These are phyloP conservation scores for Phytophthora crassamura DNA, from an alignment of 352 stramenopile species.

Conservation along the genomic window DNA sequence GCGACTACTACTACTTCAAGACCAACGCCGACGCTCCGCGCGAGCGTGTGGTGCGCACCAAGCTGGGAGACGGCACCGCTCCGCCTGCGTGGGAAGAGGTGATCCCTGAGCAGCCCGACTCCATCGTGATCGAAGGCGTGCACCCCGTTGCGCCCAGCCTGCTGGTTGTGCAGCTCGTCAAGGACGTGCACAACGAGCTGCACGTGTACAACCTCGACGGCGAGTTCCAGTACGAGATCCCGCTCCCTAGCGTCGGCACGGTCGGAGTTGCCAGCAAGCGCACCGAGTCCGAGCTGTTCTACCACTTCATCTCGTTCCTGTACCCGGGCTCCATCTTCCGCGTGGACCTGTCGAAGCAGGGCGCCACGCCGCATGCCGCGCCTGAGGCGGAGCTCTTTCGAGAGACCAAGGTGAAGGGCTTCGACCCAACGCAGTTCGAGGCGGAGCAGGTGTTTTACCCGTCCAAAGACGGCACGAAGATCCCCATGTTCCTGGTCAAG, in stretches of 20 bases:
- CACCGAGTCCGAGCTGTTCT: constrained; percentile 87
- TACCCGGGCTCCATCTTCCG: constrained; percentile 85
- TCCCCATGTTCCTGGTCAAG: constrained; percentile 96
- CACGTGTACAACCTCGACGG: constrained; percentile 82
- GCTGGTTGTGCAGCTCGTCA: constrained; percentile 80
- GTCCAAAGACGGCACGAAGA: constrained; percentile 93
- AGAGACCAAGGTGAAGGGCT: constrained; percentile 85
- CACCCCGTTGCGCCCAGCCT: constrained; percentile 70
- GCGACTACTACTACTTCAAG: constrained; percentile 87
- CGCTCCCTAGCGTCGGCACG: constrained; percentile 70
- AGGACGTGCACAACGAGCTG: constrained; percentile 84
- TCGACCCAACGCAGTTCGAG: constrained; percentile 82
- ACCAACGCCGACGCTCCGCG: constrained; percentile 86
- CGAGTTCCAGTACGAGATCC: constrained; percentile 78
- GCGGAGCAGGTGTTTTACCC: constrained; percentile 90
- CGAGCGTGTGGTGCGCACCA: constrained; percentile 74
- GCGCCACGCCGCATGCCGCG: constrained; percentile 14
- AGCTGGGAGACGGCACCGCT: constrained; percentile 38
- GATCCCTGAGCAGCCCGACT: constrained; percentile 77
- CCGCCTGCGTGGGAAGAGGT: constrained; percentile 75
- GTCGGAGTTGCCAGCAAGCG: constrained; percentile 75
- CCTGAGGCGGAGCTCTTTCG: constrained; percentile 62
- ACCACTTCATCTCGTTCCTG: constrained; percentile 90
- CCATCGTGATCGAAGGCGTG: constrained; percentile 79
- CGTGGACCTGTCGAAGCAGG: constrained; percentile 56